Evolutionary conservation across 1,284 basidiomycete species (phyloP).

Genomic region (Pseudozyma flocculosa): DNA sequence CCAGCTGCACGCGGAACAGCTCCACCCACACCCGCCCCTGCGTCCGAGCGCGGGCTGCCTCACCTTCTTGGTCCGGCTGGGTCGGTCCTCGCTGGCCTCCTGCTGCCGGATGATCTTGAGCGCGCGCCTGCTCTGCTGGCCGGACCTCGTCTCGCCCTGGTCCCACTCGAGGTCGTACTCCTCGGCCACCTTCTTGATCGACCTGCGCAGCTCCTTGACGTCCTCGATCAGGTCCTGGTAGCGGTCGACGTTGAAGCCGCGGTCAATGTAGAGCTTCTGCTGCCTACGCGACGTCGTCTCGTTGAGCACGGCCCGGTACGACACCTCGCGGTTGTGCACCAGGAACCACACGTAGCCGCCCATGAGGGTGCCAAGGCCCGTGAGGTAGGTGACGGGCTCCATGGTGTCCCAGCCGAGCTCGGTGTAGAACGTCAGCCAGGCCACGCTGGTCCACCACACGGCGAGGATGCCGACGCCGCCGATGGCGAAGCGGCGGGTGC

Average conservation of each 20-base stretch:
- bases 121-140: constrained; percentile 42
- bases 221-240: constrained; percentile 48
- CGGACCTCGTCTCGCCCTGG: constrained; percentile 40
- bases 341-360: constrained; percentile 51
- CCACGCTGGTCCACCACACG: constrained; percentile 43
- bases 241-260: constrained; percentile 44
- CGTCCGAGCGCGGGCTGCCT: too few species aligned
- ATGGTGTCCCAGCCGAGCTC: constrained; percentile 43
- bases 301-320: constrained; percentile 47
- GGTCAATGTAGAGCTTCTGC: constrained; percentile 42
- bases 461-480: constrained; percentile 37
- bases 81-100: constrained; percentile 18
- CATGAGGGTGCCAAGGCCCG: constrained; percentile 44
- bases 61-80: constrained; percentile 6
- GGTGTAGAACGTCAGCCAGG: constrained; percentile 45
- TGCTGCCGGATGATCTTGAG: constrained; percentile 45
- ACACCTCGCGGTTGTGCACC: constrained; percentile 46
- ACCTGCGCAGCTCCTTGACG: constrained; percentile 40
- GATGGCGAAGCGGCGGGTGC: constrained; percentile 40
- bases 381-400: constrained; percentile 47
- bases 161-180: constrained; percentile 54
- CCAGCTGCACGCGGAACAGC: too few species aligned
- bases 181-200: constrained; percentile 46
- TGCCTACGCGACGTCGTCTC: constrained; percentile 48
- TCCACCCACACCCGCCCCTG: too few species aligned